Conservation (phyloP, 2,329 filamentous ascomycete species). For the Hymenoscyphus albidus region DNA sequence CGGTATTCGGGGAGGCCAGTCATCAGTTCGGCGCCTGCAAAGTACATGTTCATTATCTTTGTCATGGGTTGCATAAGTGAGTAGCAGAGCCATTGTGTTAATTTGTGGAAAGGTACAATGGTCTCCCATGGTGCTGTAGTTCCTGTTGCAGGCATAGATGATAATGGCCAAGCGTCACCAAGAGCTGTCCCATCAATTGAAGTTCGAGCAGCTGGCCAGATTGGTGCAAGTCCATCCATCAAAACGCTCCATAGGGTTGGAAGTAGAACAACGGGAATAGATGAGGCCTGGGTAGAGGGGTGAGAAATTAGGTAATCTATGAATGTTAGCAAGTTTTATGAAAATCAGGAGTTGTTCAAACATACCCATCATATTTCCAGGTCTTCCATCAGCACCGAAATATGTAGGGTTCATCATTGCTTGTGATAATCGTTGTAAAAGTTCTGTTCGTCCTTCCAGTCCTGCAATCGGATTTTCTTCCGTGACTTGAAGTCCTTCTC, state of each 20-base stretch:
- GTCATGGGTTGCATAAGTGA: slow-evolving; percentile 91
- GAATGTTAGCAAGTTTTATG: slow-evolving; percentile 14
- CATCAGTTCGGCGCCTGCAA: slow-evolving; percentile 74
- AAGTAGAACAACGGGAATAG: slow-evolving; percentile 79
- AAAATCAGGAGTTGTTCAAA: slow-evolving; percentile 10
- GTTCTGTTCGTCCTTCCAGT: slow-evolving; percentile 75
- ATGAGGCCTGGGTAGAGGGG: slow-evolving; percentile 82
- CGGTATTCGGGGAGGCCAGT: slow-evolving; percentile 90
- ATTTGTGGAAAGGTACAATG: slow-evolving; percentile 88
- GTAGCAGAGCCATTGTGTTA: slow-evolving; percentile 93
- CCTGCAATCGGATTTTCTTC: slow-evolving; percentile 79
- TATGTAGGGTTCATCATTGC: slow-evolving; percentile 77
- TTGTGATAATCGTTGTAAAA: slow-evolving; percentile 70
- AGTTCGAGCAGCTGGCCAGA: slow-evolving; percentile 87
- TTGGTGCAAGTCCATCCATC: slow-evolving; percentile 78
- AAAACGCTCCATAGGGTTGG: slow-evolving; percentile 88
- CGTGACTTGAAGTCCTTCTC: slow-evolving; percentile 78
- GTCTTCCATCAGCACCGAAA: slow-evolving; percentile 79
- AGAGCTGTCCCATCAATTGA: slow-evolving; percentile 81
- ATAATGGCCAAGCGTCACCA: slow-evolving; percentile 92
- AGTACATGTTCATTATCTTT: slow-evolving; percentile 73
- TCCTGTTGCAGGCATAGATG: slow-evolving; percentile 63
- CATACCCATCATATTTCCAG: slow-evolving; percentile 90
- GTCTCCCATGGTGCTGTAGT: slow-evolving; percentile 62
- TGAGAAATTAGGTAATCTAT: slow-evolving; percentile 90